phyloP scores from a whole-genome alignment of 768 basidiomycete genomes.

The Trametes cubensis region DNA sequence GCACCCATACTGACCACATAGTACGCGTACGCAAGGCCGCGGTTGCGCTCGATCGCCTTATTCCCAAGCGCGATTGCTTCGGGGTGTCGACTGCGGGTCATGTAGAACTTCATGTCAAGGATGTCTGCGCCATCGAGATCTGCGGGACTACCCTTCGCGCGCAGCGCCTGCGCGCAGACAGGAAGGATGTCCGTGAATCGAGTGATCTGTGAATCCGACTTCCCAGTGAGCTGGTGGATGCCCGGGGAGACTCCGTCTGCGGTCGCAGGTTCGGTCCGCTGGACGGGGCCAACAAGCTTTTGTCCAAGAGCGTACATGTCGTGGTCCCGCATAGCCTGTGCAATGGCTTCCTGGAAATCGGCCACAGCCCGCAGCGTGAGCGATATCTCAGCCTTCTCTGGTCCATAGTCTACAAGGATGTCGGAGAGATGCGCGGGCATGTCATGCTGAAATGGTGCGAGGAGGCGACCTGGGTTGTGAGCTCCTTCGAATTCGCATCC shows the following conservation, averaged over 20 bases:
- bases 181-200: constrained; percentile 60
- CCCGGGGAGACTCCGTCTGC: constrained; percentile 53
- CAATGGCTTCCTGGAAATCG: constrained; percentile 56
- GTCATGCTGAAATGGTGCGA: constrained; percentile 41
- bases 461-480: constrained; percentile 49
- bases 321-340: constrained; percentile 45
- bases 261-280: constrained; percentile 59
- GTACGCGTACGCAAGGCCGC: constrained; percentile 60
- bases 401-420: constrained; percentile 52
- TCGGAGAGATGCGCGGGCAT: constrained; percentile 50
- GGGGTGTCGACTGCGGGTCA: constrained; percentile 49
- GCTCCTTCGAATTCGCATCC: constrained; percentile 47
- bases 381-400: constrained; percentile 48
- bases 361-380: constrained; percentile 42
- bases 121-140: constrained; percentile 61
- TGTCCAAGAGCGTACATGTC: constrained; percentile 55
- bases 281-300: constrained; percentile 48
- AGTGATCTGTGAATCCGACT: constrained; percentile 38
- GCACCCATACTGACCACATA: constrained; percentile 57
- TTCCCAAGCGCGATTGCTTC: constrained; percentile 51
- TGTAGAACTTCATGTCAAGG: constrained; percentile 58
- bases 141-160: constrained; percentile 40
- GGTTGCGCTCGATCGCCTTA: constrained; percentile 51
- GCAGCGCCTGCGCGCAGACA: constrained; percentile 50
- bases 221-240: constrained; percentile 41